A percentile compares a stretch with the other conserved stretches of the same genome.
phyloP scores from a whole-genome alignment of 495 filamentous ascomycete genomes.

The Friedmanniomyces simplex region DNA sequence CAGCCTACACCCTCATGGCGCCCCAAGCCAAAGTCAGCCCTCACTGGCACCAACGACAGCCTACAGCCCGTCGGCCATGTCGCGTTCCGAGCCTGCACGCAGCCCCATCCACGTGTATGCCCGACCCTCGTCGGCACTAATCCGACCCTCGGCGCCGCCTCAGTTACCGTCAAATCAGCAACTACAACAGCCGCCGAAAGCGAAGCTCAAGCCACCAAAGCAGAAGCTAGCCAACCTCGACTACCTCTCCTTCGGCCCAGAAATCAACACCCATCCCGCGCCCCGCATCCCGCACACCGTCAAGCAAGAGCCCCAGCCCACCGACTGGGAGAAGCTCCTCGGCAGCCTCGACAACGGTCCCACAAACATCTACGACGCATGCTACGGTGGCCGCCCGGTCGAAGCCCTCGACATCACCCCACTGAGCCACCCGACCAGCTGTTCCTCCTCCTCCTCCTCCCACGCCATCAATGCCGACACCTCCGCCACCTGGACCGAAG shows the following conservation, averaged over 20 bases:
- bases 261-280: slow-evolving; percentile 16
- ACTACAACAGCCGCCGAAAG: background rate
- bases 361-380: slow-evolving; percentile 72
- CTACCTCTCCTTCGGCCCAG: slow-evolving; percentile 40
- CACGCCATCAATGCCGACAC: background rate
- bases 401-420: slow-evolving; percentile 37
- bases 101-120: slow-evolving; percentile 24
- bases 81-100: slow-evolving; percentile 28
- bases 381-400: slow-evolving; percentile 55
- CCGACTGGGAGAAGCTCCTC: slow-evolving; percentile 72
- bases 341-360: slow-evolving; percentile 66
- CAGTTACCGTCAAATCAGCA: slow-evolving; percentile 3
- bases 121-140: background rate
- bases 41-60: slow-evolving; percentile 32
- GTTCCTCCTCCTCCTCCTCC: background rate
- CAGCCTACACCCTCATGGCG: slow-evolving; percentile 9
- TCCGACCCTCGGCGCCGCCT: slow-evolving; percentile 15
- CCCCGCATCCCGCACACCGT: slow-evolving; percentile 10
- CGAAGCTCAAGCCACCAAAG: background rate
- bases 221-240: slow-evolving; percentile 43
- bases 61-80: slow-evolving; percentile 27
- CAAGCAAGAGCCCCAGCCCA: slow-evolving; percentile 30
- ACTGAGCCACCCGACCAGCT: slow-evolving; percentile 18
- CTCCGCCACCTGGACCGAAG: background rate
- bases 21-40: slow-evolving; percentile 18